Evolutionary conservation across 805 yeast genomes (phyloP).

Genomic region (Kuraishia hungarica): DNA sequence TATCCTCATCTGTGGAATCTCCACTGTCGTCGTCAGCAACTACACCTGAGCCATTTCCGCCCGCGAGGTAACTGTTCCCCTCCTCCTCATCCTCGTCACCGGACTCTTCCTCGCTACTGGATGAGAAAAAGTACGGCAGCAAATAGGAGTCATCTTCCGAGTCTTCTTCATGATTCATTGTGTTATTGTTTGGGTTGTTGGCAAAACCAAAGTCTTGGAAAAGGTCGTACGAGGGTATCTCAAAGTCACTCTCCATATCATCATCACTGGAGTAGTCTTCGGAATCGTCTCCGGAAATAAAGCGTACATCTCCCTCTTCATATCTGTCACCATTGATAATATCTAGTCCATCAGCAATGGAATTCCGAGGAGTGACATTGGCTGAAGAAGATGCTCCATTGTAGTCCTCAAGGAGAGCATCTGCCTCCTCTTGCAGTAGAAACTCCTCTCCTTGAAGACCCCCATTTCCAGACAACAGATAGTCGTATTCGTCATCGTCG

Average conservation of each 20-base stretch:
- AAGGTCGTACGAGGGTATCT: conserved; percentile 17
- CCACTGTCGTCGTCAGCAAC: conserved; percentile 39
- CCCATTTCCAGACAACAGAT: conserved; percentile 17
- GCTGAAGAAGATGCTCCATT: conserved; percentile 17
- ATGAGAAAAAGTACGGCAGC: conserved; percentile 64
- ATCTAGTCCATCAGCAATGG: conserved; percentile 11
- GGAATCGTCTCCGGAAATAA: conserved; percentile 1
- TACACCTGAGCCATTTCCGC: background rate
- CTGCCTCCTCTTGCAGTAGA: conserved; percentile 31
- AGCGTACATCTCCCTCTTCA: conserved; percentile 3
- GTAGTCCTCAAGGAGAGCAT: conserved; percentile 31
- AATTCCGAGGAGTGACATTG: conserved; percentile 22
- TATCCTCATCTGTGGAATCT: conserved; percentile 92
- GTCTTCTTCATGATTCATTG: conserved; percentile 22
- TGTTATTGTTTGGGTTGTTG: background rate
- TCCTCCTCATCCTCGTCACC: conserved; percentile 6
- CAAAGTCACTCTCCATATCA: conserved; percentile 22
- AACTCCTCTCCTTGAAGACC: conserved; percentile 20
- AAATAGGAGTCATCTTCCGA: conserved; percentile 59
- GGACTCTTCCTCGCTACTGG: conserved; percentile 16
- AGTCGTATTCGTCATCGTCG: conserved; percentile 23
- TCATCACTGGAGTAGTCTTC: conserved; percentile 15
- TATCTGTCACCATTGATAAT: conserved; percentile 8
- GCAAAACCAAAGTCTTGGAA: conserved; percentile 7
- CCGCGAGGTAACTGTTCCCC: conserved; percentile 5